Conservation (phyloP, 73 alveolate species). For the Symbiodinium pilosum region DNA sequence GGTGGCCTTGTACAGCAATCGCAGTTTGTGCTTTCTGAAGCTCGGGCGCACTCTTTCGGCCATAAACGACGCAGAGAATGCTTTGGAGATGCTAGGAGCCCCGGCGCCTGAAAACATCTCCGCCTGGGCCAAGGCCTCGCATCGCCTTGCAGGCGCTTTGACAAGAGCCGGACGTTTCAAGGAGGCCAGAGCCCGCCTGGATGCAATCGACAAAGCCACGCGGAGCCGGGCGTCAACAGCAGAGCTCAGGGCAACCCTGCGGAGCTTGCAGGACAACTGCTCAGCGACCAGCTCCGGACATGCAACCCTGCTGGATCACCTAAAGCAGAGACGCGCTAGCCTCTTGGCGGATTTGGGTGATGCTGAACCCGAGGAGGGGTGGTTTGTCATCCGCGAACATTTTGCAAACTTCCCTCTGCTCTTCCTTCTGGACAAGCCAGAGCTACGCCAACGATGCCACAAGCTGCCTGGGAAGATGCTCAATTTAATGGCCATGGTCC, state of each 20-base stretch:
- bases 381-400: slow-evolving; percentile 44
- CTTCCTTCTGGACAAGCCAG: slow-evolving; percentile 48
- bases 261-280: slow-evolving; percentile 18
- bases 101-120: background rate
- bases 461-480: slow-evolving; percentile 54
- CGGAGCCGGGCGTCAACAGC: slow-evolving; percentile 27
- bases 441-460: slow-evolving; percentile 18
- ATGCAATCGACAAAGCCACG: background rate
- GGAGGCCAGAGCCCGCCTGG: slow-evolving; percentile 17
- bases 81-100: background rate
- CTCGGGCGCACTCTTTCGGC: slow-evolving; percentile 35
- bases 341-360: background rate
- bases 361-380: background rate
- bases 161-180: slow-evolving; percentile 19
- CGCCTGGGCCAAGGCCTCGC: slow-evolving; percentile 23
- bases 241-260: background rate
- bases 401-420: slow-evolving; percentile 10
- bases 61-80: slow-evolving; percentile 12
- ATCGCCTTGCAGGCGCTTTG: slow-evolving; percentile 14
- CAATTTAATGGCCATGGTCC: slow-evolving; percentile 29
- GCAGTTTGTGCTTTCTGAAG: slow-evolving; percentile 38
- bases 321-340: slow-evolving; percentile 5
- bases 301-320: background rate
- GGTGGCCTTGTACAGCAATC: slow-evolving; percentile 18
- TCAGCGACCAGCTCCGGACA: slow-evolving; percentile 23